Percentiles rank a stretch among this genome's conserved stretches.
These are phyloP conservation scores for Emergomyces orientalis DNA, from an alignment of 2,329 filamentous ascomycete genomes.

Conservation along the genomic window DNA sequence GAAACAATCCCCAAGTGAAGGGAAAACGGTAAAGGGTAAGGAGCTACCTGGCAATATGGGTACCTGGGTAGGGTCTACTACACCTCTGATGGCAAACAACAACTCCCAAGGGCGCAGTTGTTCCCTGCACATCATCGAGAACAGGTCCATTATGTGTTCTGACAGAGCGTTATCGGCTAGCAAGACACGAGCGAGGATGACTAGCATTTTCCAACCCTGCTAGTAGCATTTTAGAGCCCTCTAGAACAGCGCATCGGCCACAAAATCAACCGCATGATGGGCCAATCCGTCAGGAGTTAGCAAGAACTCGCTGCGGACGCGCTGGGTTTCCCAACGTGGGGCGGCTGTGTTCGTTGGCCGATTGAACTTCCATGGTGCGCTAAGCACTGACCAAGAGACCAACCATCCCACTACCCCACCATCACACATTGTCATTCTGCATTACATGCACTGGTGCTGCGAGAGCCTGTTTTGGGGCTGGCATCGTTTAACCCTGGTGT, in stretches of 20 bases:
- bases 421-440: constrained; percentile 2
- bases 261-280: background rate
- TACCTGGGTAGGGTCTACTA: background rate
- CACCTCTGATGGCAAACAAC: background rate
- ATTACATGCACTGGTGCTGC: background rate
- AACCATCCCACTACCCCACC: no score
- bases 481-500: background rate
- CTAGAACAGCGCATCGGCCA: background rate
- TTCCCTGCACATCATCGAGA: background rate
- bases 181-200: background rate
- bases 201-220: background rate
- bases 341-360: background rate
- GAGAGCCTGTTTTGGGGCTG: background rate
- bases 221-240: background rate
- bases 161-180: background rate
- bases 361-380: background rate
- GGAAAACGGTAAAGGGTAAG: background rate
- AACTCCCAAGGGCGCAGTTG: background rate
- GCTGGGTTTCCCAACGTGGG: no score
- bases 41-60: no score
- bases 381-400: background rate
- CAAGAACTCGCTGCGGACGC: background rate
- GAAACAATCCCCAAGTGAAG: background rate
- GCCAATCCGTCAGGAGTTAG: background rate
- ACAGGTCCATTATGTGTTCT: background rate